These are phyloP conservation scores for Globisporangium orthogonon DNA, from an alignment of 352 stramenopile species.

Conservation along the genomic window DNA sequence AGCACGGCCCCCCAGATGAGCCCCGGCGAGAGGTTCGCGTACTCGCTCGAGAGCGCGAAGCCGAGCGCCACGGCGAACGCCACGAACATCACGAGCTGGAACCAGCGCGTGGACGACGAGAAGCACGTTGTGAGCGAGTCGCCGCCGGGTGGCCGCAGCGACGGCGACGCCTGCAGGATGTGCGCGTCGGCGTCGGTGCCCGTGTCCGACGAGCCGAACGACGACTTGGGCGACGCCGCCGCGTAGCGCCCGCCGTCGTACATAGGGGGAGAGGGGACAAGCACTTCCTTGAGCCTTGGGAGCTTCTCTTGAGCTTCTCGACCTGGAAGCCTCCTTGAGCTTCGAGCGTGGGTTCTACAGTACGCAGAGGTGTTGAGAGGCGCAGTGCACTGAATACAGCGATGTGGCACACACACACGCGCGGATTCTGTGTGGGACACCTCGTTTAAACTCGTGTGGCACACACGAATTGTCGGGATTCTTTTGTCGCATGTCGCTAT, in stretches of 20 bases:
- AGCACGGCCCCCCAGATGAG: slow-evolving; percentile 84
- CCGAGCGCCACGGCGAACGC: slow-evolving; percentile 58
- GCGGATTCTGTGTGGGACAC: no score
- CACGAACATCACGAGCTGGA: slow-evolving; percentile 82
- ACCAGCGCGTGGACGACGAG: slow-evolving; percentile 73
- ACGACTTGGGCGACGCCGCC: slow-evolving; percentile 25
- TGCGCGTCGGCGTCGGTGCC: slow-evolving; percentile 41
- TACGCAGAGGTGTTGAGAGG: no score
- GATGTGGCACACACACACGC: no score
- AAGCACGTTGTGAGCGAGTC: slow-evolving; percentile 47
- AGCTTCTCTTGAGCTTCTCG: no score
- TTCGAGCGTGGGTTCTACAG: no score
- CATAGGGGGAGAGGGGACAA: background rate
- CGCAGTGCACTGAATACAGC: no score
- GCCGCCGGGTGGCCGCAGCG: slow-evolving; percentile 10
- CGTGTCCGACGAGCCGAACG: slow-evolving; percentile 28
- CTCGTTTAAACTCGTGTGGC: no score
- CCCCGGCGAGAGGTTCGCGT: slow-evolving; percentile 72
- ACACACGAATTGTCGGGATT: background rate
- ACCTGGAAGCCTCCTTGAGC: no score
- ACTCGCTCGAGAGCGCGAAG: slow-evolving; percentile 51
- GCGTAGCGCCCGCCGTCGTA: background rate
- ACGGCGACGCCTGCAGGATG: slow-evolving; percentile 24
- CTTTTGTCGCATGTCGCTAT: background rate
- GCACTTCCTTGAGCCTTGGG: background rate